Evolutionary conservation across 768 basidiomycete species (phyloP), one percentile per base, ranked within the genome.

Genomic region (Guyanaporus albipodus): DNA sequence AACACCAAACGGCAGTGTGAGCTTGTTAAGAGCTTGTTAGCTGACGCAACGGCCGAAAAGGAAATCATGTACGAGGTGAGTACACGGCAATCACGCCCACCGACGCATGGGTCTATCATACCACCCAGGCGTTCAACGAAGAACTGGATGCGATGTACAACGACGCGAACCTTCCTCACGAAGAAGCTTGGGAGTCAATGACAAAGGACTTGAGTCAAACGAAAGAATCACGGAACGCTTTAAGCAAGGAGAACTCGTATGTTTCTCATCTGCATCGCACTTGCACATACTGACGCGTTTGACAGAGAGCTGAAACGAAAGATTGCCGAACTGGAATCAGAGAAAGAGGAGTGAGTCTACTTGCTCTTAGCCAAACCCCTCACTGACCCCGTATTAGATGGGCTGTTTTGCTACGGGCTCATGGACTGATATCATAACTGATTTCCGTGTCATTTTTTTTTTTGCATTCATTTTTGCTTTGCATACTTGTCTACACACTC

Each of bases 141-240:
- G 92, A 95, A 63, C 75, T 96, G 26, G 91, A 93, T 54, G 82
- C 79, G 15, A 90, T 95, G 88, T 95, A 83, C 67, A 85, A 86
- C 41, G 90, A 93, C 48, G 80, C 79, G 22, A 79, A 85, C 49
- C 77, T 94, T 39, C 90, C 92, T 10, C 81, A 83, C 18, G 80
- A 84, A 38, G 88, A 92, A 57, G 90, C 91, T 2, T 93, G 87
- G 81, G 62, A 70, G n/a, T 84, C 85, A 2, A 76, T 95, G 74
- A 76, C 80, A 22, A 69, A 70, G 34, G 90, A 94, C 61, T 70
- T 94, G 42, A 74, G 79, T 52, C 64, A 76, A 50, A 82, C 89
- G 14, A 95, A 92, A 66, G 83, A 87, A 58, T 67, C 75, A 14
- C 76, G 87, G 48, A 94, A 94, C 58, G 68, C 71, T n/a, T 64